These are phyloP conservation scores for Halocafeteria seosinensis DNA, from an alignment of 108 stramenopile species.

Conservation along the genomic window DNA sequence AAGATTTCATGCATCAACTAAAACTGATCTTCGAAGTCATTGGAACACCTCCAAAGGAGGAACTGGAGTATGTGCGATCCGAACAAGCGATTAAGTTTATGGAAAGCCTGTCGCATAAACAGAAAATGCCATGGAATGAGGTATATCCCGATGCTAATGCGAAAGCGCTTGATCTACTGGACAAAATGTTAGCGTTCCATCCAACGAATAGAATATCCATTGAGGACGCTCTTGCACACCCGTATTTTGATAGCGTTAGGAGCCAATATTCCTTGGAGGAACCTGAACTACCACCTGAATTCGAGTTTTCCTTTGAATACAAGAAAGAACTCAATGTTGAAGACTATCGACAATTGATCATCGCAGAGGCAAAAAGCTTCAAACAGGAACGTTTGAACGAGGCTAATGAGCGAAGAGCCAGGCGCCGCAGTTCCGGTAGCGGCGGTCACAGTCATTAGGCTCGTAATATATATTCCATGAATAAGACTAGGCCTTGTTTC, in stretches of 20 bases:
- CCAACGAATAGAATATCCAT: constrained; percentile 26
- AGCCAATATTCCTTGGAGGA: background rate
- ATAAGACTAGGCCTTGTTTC: too few relatives aligned
- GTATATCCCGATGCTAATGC: constrained; percentile 23
- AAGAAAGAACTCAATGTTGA: background rate
- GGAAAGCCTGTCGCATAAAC: constrained; percentile 12
- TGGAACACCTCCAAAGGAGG: constrained; percentile 20
- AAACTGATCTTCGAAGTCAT: constrained; percentile 48
- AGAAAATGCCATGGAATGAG: constrained; percentile 7
- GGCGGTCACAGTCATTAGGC: too few relatives aligned
- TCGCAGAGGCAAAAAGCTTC: background rate
- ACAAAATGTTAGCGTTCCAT: constrained; percentile 26
- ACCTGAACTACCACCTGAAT: background rate
- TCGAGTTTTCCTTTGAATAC: background rate
- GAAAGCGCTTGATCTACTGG: constrained; percentile 23
- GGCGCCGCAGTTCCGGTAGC: too few relatives aligned
- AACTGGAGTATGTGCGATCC: constrained; percentile 9
- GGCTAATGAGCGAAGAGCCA: too few relatives aligned
- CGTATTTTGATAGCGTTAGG: constrained; percentile 25
- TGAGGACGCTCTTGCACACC: constrained; percentile 26
- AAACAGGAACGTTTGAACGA: background rate
- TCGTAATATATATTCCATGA: too few relatives aligned
- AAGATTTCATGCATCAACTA: constrained; percentile 50
- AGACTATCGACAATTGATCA: background rate
- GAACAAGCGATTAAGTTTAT: constrained; percentile 35